Evolutionary conservation across 2,329 filamentous ascomycete genomes (phyloP).

Genomic region (Dryadomyces sulphureus): DNA sequence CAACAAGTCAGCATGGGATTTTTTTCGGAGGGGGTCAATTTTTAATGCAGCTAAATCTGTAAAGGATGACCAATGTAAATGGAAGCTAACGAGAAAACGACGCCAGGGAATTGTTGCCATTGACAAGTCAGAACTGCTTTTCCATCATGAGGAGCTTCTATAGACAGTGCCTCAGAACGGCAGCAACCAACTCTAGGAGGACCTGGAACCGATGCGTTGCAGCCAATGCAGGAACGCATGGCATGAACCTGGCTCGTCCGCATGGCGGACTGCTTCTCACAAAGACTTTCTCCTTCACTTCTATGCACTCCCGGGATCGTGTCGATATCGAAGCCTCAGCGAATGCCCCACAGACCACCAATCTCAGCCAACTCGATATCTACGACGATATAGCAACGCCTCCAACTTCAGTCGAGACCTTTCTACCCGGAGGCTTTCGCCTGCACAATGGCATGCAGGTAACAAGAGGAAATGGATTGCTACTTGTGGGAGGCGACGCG

Average conservation of each 20-base stretch:
- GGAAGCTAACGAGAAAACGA: too few species aligned
- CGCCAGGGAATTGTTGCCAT: too few species aligned
- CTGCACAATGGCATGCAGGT: constrained; percentile 69
- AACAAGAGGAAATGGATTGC: constrained; percentile 31
- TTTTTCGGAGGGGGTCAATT: too few species aligned
- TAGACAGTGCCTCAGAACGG: too few species aligned
- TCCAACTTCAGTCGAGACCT: constrained; percentile 71
- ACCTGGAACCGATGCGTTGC: too few species aligned
- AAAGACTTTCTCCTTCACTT: not conserved
- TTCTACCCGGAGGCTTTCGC: constrained; percentile 69
- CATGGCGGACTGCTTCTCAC: not conserved
- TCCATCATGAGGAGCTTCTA: too few species aligned
- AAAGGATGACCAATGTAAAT: too few species aligned
- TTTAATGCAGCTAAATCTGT: too few species aligned
- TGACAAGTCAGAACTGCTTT: too few species aligned
- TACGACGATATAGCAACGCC: constrained; percentile 61
- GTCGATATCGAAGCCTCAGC: not conserved
- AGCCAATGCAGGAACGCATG: too few species aligned
- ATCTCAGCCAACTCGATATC: constrained; percentile 67
- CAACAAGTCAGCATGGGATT: not conserved
- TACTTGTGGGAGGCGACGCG: constrained; percentile 75
- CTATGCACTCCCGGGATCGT: not conserved
- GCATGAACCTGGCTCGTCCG: not conserved
- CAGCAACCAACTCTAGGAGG: too few species aligned
- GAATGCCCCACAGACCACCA: constrained; percentile 18